Evolutionary conservation across 768 basidiomycete genomes (phyloP), one percentile per base, ranked within the genome.

Genomic region (Boletus coccyginus): DNA sequence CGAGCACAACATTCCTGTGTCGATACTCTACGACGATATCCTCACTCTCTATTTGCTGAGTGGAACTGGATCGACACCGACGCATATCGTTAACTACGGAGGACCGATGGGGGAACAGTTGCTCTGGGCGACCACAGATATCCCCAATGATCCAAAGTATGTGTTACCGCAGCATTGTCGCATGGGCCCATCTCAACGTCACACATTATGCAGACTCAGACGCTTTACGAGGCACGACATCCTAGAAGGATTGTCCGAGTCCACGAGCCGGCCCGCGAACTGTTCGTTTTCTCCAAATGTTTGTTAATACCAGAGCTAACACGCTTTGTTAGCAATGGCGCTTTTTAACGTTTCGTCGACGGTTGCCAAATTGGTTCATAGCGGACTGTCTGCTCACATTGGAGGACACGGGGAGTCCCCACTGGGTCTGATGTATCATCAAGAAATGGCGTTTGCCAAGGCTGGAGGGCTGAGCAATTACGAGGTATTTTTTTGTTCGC

Each of bases 51-150:
- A 77, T 62, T 81, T 82, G 7, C 52, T 75, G 64, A 90, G 87
- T 63, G 88, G 88, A 5, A 88, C 88, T 13, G 87, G 84, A 13
- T 75, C 80, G 29, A 88, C 88, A 0, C 88, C 88, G 3, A 90
- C 88, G 0, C 88, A 90, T 59, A 71, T 89, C 32, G 88, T 90
- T 27, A 84, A 89, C 64, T 90, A 90, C 64, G 88, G 88, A n/a
- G 88, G 88, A 19, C 76, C 75, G 2, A 79, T 69, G 66, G 88
- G 88, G 5, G 88, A 90, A 59, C 81, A 90, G 59, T 71, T 77
- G 52, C 76, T 90, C 13, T 90, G 88, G 87, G 85, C 86, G 5
- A 76, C 67, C 2, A 74, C 81, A 38, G 82, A 88, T 68, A 70
- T 89, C 3, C 84, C 87, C 11, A 82, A 85, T 57, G 82, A 88